Evolutionary conservation across 2,329 filamentous ascomycete genomes (phyloP), one percentile per base, ranked within the genome.

Genomic region (Dendrostoma leiphaemia): DNA sequence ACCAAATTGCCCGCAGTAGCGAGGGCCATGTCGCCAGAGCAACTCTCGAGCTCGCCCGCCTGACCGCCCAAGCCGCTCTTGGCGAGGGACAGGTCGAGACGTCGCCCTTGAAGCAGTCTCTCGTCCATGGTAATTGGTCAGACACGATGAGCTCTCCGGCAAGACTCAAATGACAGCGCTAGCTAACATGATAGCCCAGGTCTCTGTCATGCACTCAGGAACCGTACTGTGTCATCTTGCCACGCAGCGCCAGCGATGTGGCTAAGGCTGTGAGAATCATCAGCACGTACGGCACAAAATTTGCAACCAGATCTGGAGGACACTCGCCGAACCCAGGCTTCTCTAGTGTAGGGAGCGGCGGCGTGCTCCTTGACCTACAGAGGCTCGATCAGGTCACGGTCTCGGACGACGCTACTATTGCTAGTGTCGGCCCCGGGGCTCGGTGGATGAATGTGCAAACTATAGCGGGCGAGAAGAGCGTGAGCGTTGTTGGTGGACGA

Each of bases 351-450:
- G 59, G 62, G 26, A 57, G 60, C 28, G 38, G 49, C 21, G 63
- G 67, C n/a, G 59, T 69, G 32, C 59, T 67, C 1, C 65, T 78
- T 43, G 71, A 71, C 51, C 63, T 78, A 29, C 65, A 65, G 19
- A 47, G 60, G 21, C 47, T 71, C 7, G 64, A 67, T 37, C 53
- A 62, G 9, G 62, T 69, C 13, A 51, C 56, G 17, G 40, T 68
- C 5, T 65, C 64, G 7, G 48, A 48, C 2, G 67, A 69, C 48
- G 58, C 56, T 47, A 59, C 53, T 10, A 63, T 63, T 12, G 64
- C 64, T 15, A 61, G 57, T 24, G 60, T 70, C 10, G 68, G 68
- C 4, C 60, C 67, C 13, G 69, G 67, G n/a, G 61, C 60, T 32
- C 61, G 61, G 31, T 68, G 68, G 61, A 60, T 64, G 13, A 57